Evolutionary conservation across 2,329 filamentous ascomycete genomes (phyloP).

Genomic region (Pseudocercospora macadamiae): DNA sequence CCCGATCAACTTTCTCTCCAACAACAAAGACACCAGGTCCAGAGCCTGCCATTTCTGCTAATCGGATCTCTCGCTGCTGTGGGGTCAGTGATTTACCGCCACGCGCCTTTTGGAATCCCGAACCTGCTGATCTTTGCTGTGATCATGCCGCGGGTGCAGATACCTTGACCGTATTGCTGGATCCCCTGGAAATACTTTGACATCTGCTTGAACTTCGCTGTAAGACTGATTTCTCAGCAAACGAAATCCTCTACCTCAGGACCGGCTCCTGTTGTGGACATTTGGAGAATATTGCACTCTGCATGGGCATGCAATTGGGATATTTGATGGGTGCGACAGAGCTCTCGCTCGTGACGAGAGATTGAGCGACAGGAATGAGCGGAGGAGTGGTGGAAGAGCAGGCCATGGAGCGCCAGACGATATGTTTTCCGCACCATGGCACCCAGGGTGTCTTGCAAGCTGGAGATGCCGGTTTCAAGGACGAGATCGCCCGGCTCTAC

Average conservation of each 20-base stretch:
- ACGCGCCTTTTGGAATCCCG: slow-evolving; percentile 4
- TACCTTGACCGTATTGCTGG: slow-evolving; percentile 6
- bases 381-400: slow-evolving; percentile 1
- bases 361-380: slow-evolving; percentile 11
- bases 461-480: slow-evolving; percentile 31
- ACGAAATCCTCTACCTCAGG: not conserved
- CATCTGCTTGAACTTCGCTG: not conserved
- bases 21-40: not conserved
- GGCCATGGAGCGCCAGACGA: slow-evolving; percentile 30
- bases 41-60: not conserved
- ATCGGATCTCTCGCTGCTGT: not conserved
- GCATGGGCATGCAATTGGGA: not conserved
- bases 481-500: slow-evolving; percentile 30
- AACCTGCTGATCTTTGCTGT: slow-evolving; percentile 7
- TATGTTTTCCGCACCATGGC: slow-evolving; percentile 34
- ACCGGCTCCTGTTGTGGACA: not conserved
- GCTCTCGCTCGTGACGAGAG: not conserved
- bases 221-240: not conserved
- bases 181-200: slow-evolving; percentile 1
- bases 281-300: not conserved
- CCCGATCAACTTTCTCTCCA: not conserved
- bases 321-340: not conserved
- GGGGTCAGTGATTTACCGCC: not conserved
- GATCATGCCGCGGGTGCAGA: slow-evolving; percentile 2
- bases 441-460: slow-evolving; percentile 31